Conservation (phyloP, 2,329 filamentous ascomycete genomes). For the Xylariaceae sp. region DNA sequence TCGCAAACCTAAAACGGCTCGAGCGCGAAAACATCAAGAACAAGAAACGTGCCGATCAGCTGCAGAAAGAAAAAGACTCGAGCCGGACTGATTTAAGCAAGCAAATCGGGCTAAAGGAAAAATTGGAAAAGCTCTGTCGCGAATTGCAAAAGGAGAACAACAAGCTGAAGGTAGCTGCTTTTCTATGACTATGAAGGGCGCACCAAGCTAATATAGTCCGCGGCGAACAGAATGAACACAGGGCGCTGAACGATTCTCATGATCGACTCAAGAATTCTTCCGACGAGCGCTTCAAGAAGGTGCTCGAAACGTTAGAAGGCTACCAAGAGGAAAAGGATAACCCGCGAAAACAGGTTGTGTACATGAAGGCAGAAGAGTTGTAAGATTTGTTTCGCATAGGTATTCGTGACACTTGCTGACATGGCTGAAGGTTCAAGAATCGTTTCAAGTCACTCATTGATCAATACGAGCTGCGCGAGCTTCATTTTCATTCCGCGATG, state of each 20-base stretch:
- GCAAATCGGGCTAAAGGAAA: slow-evolving; percentile 89
- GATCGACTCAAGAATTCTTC: slow-evolving; percentile 81
- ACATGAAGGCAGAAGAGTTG: slow-evolving; percentile 90
- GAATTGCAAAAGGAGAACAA: slow-evolving; percentile 98
- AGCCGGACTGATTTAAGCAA: slow-evolving; percentile 88
- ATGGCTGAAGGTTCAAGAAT: slow-evolving; percentile 73
- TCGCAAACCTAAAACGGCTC: slow-evolving; percentile 93
- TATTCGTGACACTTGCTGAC: slow-evolving; percentile 10
- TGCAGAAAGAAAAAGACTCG: slow-evolving; percentile 96
- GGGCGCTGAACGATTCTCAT: slow-evolving; percentile 85
- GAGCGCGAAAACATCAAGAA: slow-evolving; percentile 95
- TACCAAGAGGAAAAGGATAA: slow-evolving; percentile 87
- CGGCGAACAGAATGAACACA: slow-evolving; percentile 78
- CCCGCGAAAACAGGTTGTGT: slow-evolving; percentile 78
- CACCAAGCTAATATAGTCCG: slow-evolving; percentile 30
- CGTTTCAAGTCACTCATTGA: slow-evolving; percentile 95
- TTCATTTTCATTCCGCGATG: slow-evolving; percentile 91
- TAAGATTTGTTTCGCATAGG: slow-evolving; percentile 52
- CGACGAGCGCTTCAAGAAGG: slow-evolving; percentile 80
- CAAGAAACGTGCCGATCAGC: slow-evolving; percentile 89
- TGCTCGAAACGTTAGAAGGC: slow-evolving; percentile 85
- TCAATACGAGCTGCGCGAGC: slow-evolving; percentile 92
- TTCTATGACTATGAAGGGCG: slow-evolving; percentile 1
- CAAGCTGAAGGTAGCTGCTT: slow-evolving; percentile 82
- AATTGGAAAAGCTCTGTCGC: slow-evolving; percentile 92